phyloP scores from a whole-genome alignment of 2,329 filamentous ascomycete species.

The Neopestalotiopsis rosae region DNA sequence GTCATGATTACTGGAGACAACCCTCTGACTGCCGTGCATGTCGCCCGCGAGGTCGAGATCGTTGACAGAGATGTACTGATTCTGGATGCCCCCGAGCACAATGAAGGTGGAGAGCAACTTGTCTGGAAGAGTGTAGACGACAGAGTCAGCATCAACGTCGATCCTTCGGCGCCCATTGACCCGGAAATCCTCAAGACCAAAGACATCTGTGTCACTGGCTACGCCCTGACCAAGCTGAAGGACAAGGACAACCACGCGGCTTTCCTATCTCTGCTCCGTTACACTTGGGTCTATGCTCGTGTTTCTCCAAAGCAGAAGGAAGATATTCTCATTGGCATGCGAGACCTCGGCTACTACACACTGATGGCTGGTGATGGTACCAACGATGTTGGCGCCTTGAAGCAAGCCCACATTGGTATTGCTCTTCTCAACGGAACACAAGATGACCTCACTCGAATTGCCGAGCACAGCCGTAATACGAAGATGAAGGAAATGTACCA shows the following conservation, averaged over 20 bases:
- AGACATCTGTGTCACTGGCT: constrained; percentile 95
- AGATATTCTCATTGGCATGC: constrained; percentile 94
- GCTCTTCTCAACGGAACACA: constrained; percentile 93
- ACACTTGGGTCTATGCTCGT: constrained; percentile 97
- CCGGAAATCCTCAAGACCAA: constrained; percentile 80
- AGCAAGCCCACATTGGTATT: constrained; percentile 97
- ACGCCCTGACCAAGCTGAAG: constrained; percentile 75
- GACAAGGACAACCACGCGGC: constrained; percentile 78
- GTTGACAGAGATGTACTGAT: constrained; percentile 95
- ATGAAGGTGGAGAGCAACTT: constrained; percentile 77
- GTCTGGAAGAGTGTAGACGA: constrained; percentile 97
- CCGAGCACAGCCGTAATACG: constrained; percentile 89
- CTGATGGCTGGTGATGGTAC: constrained; percentile 99
- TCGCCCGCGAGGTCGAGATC: constrained; percentile 94
- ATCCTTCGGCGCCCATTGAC: constrained; percentile 82
- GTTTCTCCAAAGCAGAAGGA: constrained; percentile 99
- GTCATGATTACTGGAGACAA: constrained; percentile 99
- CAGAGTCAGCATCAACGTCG: constrained; percentile 82
- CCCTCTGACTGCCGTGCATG: constrained; percentile 93
- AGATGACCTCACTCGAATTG: constrained; percentile 89
- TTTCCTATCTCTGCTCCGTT: constrained; percentile 77
- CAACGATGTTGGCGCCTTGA: constrained; percentile 96
- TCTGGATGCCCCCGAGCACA: constrained; percentile 91
- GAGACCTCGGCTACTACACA: constrained; percentile 96
- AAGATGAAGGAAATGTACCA: constrained; percentile 99